Conservation (phyloP, 495 filamentous ascomycete genomes). For the Penicillium flavigenum region DNA sequence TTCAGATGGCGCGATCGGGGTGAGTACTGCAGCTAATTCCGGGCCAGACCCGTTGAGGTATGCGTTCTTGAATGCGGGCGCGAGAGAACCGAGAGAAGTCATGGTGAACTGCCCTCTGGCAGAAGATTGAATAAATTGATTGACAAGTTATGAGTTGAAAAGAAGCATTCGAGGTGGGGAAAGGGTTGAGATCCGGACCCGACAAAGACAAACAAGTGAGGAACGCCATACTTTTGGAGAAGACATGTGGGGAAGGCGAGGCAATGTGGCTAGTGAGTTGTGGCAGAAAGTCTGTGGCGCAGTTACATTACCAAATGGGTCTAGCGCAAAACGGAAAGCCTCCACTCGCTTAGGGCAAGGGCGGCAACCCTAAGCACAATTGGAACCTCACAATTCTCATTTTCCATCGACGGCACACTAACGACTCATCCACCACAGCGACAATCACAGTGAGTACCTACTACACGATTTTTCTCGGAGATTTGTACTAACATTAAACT, state of each 20-base stretch:
- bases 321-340: conserved; percentile 28
- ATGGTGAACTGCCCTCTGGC: conserved; percentile 41
- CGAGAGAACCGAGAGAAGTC: conserved; percentile 59
- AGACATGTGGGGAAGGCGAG: conserved; percentile 9
- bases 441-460: conserved; percentile 54
- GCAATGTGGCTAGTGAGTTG: conserved; percentile 4
- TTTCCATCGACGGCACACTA: conserved; percentile 43
- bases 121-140: not conserved
- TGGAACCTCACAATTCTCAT: conserved; percentile 48
- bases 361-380: conserved; percentile 49
- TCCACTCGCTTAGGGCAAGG: conserved; percentile 51
- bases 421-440: conserved; percentile 54
- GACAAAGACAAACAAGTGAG: conserved; percentile 1
- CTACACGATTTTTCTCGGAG: conserved; percentile 11
- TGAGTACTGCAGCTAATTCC: conserved; percentile 65
- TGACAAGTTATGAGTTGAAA: not conserved
- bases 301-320: conserved; percentile 16
- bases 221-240: conserved; percentile 7
- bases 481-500: conserved; percentile 36
- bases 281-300: conserved; percentile 9
- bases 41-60: conserved; percentile 58
- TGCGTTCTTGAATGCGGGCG: conserved; percentile 61
- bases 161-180: not conserved
- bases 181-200: conserved; percentile 1
- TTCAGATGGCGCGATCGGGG: conserved; percentile 58